Evolutionary conservation across 306 rosid species (phyloP).

Genomic region (Pterocarpus santalinus): DNA sequence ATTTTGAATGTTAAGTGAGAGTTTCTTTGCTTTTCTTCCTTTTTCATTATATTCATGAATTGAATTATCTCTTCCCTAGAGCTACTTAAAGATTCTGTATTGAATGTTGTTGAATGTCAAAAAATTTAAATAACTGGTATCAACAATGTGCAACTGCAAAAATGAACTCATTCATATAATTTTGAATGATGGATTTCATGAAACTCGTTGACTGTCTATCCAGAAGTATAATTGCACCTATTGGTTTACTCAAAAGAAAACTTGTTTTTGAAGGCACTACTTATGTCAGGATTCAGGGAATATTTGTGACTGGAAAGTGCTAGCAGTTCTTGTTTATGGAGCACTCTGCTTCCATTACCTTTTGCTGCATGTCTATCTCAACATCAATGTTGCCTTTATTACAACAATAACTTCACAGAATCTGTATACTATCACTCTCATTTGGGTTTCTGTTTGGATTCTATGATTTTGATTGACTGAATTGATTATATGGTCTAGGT

Average conservation of each 20-base stretch:
- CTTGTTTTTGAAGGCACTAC: neutral
- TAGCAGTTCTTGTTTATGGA: conserved; percentile 27
- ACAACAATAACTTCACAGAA: conserved; percentile 1
- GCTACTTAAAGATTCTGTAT: neutral
- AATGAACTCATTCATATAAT: conserved; percentile 18
- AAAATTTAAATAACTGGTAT: neutral
- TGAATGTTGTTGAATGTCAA: neutral
- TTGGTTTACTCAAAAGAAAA: conserved; percentile 3
- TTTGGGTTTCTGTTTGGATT: conserved; percentile 23
- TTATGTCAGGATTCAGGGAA: neutral
- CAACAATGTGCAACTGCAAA: conserved; percentile 3
- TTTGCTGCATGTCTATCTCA: neutral
- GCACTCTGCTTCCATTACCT: conserved; percentile 4
- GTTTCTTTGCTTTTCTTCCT: neutral
- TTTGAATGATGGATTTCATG: conserved; percentile 6
- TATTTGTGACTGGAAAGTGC: neutral
- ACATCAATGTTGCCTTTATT: neutral
- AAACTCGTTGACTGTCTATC: neutral
- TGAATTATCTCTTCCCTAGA: neutral
- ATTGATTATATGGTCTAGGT: conserved; percentile 64
- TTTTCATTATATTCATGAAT: neutral
- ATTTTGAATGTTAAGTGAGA: neutral
- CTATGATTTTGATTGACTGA: conserved; percentile 31
- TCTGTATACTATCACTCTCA: neutral
- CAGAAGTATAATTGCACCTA: neutral